Evolutionary conservation across 768 basidiomycete genomes (phyloP), one percentile per base, ranked within the genome.

Genomic region (Antrodiella citrinella): DNA sequence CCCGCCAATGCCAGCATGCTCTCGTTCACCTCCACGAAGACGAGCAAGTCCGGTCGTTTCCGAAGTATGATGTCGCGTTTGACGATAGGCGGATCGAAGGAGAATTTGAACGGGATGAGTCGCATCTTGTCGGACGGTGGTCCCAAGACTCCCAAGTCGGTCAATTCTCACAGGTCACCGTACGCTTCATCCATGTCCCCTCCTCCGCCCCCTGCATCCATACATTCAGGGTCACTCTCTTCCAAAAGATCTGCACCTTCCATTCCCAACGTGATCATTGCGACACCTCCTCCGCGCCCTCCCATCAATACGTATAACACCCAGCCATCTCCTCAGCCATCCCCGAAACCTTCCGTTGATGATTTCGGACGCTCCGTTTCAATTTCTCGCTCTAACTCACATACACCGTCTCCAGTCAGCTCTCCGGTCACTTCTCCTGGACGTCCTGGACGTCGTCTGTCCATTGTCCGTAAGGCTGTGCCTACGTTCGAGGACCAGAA

Each of bases 1-100:
- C 52, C 55, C 44, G 60, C 69, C 11, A 62, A 70, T 44, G 74
- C 75, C 21, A 71, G 69, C 48, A 62, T 65, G 4, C 76, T 77
- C 51, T 70, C 73, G 21, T 57, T 69, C 23, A 62, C 64, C 50
- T 65, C 70, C 61, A 52, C 60, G 54, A 51, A 69, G 65, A 35
- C 30, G 30, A 58, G 51, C 73, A 67, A 56, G 48, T 62, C 73
- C 49, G 76, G 87, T 21, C 68, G 92, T 52, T 84, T 85, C 65
- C 78, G 82, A 54, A n/a, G 41, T 18, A 90, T 93, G 82, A 86
- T 93, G 58, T 90, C 88, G 18, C 84, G 81, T 57, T 70, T 91
- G 22, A 82, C 78, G 30, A 62, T 61, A 18, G 59, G 59, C 35
- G 60, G 59, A 30, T 66, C 58, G 40, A 69, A 79, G 48, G 68